Percentiles rank a stretch among this genome's conserved stretches.
These are phyloP conservation scores for Onygenales sp. DNA, from an alignment of 2,329 filamentous ascomycete species.

Conservation along the genomic window DNA sequence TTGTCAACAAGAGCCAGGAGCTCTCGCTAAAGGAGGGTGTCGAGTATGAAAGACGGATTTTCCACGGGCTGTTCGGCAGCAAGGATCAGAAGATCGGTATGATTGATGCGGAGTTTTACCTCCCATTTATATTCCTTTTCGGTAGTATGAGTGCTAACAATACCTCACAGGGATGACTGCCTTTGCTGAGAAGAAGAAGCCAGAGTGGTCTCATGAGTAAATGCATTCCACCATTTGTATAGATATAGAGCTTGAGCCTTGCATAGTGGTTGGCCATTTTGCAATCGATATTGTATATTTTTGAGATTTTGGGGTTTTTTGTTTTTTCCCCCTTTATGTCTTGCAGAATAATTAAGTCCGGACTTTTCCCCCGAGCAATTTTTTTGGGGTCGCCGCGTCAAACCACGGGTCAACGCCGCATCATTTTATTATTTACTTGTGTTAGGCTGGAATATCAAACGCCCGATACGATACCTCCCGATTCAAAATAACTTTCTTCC, in stretches of 20 bases:
- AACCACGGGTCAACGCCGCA: not conserved
- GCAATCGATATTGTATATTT: no score
- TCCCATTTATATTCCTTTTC: not conserved
- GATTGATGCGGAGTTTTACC: slow-evolving; percentile 6
- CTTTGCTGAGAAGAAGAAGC: slow-evolving; percentile 89
- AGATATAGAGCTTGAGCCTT: not conserved
- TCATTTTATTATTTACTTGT: not conserved
- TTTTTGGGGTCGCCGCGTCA: not conserved
- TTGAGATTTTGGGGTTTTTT: no score
- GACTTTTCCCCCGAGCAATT: no score
- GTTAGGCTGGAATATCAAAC: not conserved
- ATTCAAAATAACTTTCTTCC: slow-evolving; percentile 1
- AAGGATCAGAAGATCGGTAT: slow-evolving; percentile 91
- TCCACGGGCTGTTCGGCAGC: slow-evolving; percentile 87
- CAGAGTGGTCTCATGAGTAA: slow-evolving; percentile 78
- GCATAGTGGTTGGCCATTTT: no score
- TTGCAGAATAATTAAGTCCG: no score
- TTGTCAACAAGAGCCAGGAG: slow-evolving; percentile 99
- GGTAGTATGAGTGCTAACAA: not conserved
- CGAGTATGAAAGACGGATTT: slow-evolving; percentile 87
- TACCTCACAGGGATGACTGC: slow-evolving; percentile 61
- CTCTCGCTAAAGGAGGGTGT: slow-evolving; percentile 78
- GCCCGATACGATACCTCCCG: not conserved
- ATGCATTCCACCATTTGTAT: slow-evolving; percentile 1
- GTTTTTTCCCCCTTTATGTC: not conserved